Evolutionary conservation across 805 yeast genomes (phyloP), one percentile per base, ranked within the genome.

Genomic region (Debaryomyces hansenii): DNA sequence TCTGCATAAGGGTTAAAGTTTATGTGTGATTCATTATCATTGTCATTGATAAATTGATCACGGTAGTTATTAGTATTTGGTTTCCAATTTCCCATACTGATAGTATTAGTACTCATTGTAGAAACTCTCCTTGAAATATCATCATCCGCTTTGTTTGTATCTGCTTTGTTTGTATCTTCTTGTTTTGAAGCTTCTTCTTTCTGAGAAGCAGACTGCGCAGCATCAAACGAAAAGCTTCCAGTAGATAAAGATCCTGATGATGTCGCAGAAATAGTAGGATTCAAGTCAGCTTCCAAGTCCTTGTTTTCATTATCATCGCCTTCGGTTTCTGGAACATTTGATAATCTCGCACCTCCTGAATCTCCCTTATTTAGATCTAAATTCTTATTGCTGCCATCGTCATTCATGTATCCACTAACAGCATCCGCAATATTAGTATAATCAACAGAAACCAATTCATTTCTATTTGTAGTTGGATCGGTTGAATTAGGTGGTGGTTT

Each of bases 1-100:
- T 51, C 56, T 41, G 49, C 47, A 47, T 53, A 46, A 10, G 59
- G 59, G 35, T 55, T 60, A 44, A 63, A 63, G 42, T 64, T 64
- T 33, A 65, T 56, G 7, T 55, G 46, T 1, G 59, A 71, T 52
- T 66, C 78, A 41, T 70, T 72, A 37, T 71, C 76, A 37, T 67
- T 67, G 43, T 69, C 77, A 50, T 63, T 66, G 36, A 78, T 77
- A 46, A 78, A 78, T 43, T 72, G 74, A 48, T 77, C 81, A 43
- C 83, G 64, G 56, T 60, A 77, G 34, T 65, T 66, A 28, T 65
- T 69, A 7, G 85, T 81, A 54, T 82, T 78, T 2, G 86, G 86
- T 56, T 73, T 75, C 87, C 87, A 82, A 21, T 65, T 65, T 2
- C 83, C 83, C 65, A 79, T 66, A 46, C 70, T 75, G 37, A 79